Percentiles rank a stretch among this genome's conserved stretches.
Conservation (phyloP, 768 basidiomycete genomes). For the Tylopilus felleus region DNA sequence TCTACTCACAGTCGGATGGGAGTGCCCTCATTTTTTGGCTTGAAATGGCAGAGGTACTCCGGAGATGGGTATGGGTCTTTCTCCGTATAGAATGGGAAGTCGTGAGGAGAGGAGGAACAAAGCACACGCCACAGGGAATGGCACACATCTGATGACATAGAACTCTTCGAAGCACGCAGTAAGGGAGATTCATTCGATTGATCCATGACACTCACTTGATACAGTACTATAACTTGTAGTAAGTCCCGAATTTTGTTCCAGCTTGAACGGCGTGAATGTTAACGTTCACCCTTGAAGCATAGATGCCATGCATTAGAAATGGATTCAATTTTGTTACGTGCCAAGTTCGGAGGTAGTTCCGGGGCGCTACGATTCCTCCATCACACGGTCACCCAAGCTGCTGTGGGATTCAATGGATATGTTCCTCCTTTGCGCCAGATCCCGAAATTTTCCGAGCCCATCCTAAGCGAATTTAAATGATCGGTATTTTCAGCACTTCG, state of each 20-base stretch:
- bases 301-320: background rate
- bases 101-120: slow-evolving; percentile 48
- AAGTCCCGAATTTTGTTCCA: slow-evolving; percentile 3
- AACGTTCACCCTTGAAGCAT: slow-evolving; percentile 7
- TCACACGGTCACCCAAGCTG: background rate
- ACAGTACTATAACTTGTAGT: slow-evolving; percentile 12
- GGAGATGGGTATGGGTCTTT: slow-evolving; percentile 99
- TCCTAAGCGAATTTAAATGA: background rate
- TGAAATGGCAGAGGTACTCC: slow-evolving; percentile 82
- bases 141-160: slow-evolving; percentile 8
- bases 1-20: slow-evolving; percentile 76
- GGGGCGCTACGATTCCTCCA: background rate
- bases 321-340: background rate
- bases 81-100: slow-evolving; percentile 96
- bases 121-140: slow-evolving; percentile 1
- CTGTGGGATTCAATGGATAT: background rate
- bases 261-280: background rate
- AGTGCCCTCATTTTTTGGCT: slow-evolving; percentile 84
- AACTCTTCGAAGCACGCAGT: slow-evolving; percentile 11
- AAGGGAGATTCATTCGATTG: slow-evolving; percentile 21
- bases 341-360: background rate
- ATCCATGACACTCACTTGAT: slow-evolving; percentile 1
- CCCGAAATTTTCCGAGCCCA: slow-evolving; percentile 12
- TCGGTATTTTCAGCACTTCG: background rate
- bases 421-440: background rate